Base-by-base conservation (phyloP, 1,284 basidiomycete genomes). In the Schizophyllum commune region DNA sequence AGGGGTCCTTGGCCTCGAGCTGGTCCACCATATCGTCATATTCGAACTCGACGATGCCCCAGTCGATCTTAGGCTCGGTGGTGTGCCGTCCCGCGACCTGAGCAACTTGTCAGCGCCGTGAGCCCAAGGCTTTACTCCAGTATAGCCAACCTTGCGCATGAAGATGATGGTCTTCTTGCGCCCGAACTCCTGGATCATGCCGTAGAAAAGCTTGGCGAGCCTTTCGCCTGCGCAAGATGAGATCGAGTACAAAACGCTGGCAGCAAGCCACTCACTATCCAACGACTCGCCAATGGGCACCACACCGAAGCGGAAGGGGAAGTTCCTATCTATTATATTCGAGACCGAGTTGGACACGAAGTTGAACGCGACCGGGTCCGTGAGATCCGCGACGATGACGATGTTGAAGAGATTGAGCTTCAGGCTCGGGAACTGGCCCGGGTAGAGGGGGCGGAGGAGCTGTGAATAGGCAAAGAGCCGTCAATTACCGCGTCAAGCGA, bases 221-320 rank as follows among this genome's bases (percentile, higher is more conserved):
- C 83, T 82, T 22, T 74, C 71, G 58, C 86, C 88, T 91, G 63
- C 15, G 57, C 51, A 61, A 21, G 60, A 20, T 20, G 13, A 55
- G 53, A 3, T 4, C 20, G 53, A 11, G 2, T 5, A 4, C 19
- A 27, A 4, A 34, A 39, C n/a, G 34, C 17, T 22, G 54, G 19
- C 13, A 55, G 19, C 13, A 33, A 52, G 5, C n/a, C 9, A 73
- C 80, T 61, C 63, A 80, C 87, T 78, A 52, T 85, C 82, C 15
- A 83, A 82, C 0, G 78, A 83, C 63, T 85, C 82, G 0, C 84
- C 73, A 32, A 86, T 74, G 2, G 94, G 94, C 1, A 94, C 92
- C 57, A 96, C 69, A 17, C 94, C 95, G 71, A 93, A 93, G 34
- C 91, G 79, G 65, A 94, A 82, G 0, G 94, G 91, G 53, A 92